phyloP scores from a whole-genome alignment of 306 rosid species.

The Vigna mungo region DNA sequence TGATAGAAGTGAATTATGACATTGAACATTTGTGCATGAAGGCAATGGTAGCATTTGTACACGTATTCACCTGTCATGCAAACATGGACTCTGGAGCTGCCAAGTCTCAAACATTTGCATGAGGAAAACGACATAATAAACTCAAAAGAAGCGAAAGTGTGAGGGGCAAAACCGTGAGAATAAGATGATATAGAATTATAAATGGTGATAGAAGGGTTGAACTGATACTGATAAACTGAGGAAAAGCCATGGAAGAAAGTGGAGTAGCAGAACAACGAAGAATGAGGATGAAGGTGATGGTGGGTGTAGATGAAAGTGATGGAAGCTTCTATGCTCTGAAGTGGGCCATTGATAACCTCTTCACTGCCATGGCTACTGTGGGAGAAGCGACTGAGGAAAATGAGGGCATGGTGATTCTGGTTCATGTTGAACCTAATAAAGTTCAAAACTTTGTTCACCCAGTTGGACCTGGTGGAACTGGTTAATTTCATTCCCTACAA shows the following conservation, averaged over 20 bases:
- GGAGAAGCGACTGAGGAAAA: slow-evolving; percentile 21
- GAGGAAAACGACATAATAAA: background rate
- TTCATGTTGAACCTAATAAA: slow-evolving; percentile 57
- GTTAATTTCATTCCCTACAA: slow-evolving; percentile 30
- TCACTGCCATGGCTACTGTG: slow-evolving; percentile 20
- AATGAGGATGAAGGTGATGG: slow-evolving; percentile 65
- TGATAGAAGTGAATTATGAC: too few species aligned
- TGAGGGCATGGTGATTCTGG: slow-evolving; percentile 48
- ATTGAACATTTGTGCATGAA: slow-evolving; percentile 44
- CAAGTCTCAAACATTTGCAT: slow-evolving; percentile 33
- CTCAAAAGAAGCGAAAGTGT: background rate
- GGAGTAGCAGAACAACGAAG: slow-evolving; percentile 25
- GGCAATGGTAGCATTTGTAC: slow-evolving; percentile 38
- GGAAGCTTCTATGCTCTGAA: slow-evolving; percentile 66
- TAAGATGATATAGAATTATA: too few species aligned
- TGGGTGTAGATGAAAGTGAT: slow-evolving; percentile 74
- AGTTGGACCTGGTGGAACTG: slow-evolving; percentile 54
- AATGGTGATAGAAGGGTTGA: background rate
- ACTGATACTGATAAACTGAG: background rate
- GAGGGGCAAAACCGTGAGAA: slow-evolving; percentile 16
- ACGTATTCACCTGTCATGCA: slow-evolving; percentile 42
- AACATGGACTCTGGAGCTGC: slow-evolving; percentile 12
- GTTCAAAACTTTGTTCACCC: slow-evolving; percentile 49
- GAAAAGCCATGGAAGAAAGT: background rate
- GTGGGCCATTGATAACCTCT: slow-evolving; percentile 64